These are phyloP conservation scores for Lyophyllum atratum DNA, from an alignment of 768 basidiomycete species.

Conservation along the genomic window DNA sequence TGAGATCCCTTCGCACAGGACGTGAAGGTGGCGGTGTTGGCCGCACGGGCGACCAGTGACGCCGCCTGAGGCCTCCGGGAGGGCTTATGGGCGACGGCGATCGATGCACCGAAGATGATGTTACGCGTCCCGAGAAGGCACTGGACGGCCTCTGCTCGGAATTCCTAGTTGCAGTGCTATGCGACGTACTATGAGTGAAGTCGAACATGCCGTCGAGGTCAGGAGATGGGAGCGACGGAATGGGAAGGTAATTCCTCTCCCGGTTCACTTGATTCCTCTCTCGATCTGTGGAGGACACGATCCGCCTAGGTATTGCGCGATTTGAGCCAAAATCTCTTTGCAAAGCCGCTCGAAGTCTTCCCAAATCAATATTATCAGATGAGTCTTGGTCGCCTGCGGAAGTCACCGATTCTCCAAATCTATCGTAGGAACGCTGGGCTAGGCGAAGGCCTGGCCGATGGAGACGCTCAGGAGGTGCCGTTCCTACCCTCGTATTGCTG, in stretches of 20 bases:
- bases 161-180: not conserved
- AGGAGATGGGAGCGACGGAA: constrained; percentile 25
- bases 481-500: constrained; percentile 9
- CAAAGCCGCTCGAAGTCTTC: not conserved
- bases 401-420: not conserved
- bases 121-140: not conserved
- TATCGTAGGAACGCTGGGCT: not conserved
- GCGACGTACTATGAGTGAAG: not conserved
- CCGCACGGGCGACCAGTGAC: constrained; percentile 1
- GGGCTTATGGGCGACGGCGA: constrained; percentile 9
- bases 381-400: not conserved
- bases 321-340: not conserved
- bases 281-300: too few relatives aligned
- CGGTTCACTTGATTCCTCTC: too few relatives aligned
- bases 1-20: constrained; percentile 22
- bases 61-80: not conserved
- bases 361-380: not conserved
- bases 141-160: not conserved
- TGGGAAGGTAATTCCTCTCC: constrained; percentile 10
- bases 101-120: not conserved
- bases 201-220: constrained; percentile 24
- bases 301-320: not conserved
- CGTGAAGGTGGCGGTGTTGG: constrained; percentile 11
- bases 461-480: constrained; percentile 12
- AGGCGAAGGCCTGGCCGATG: not conserved